Evolutionary conservation across 441 rosid genomes (phyloP), one percentile per base, ranked within the genome.

Genomic region (Jatropha podagrica): DNA sequence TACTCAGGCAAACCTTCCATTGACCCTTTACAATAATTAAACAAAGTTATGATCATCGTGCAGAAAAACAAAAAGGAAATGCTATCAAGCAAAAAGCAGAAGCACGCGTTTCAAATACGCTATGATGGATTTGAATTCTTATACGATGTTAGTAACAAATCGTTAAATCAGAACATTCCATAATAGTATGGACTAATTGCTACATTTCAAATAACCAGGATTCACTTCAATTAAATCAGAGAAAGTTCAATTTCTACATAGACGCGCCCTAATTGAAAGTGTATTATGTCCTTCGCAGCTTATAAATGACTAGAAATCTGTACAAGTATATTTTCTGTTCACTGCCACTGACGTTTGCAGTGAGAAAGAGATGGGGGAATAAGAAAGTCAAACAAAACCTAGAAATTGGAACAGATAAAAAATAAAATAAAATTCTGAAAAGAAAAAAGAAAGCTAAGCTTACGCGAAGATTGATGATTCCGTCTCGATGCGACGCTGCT

Each of bases 321-420:
- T 54, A 54, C 1, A 18, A 4, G 15, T 17, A 55, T 17, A 23
- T 4, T 23, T 48, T 49, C 10, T 0, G 58, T 68, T 11, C 58
- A 46, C 11, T 41, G n/a, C 7, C 70, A 15, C 32, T 8, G 52
- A 67, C 32, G 23, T 32, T 68, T 49, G 59, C 59, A 38, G 48
- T 18, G 11, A 51, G 2, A 26, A 27, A 17, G 14, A 38, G 20
- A 15, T 14, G 4, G 71, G 26, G 44, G 2, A 32, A 49, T n/a
- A 69, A 54, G 18, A 61, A 48, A 9, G 15, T 38, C 73, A 18
- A 38, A 48, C 23, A 72, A 72, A 72, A 27, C 75, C 68, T 72
- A 62, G 48, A 72, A 60, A 60, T 46, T 69, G 73, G 7, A 18
- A 54, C n/a, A 38, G 20, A 49, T 23, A 23, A 4, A 2, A 15